phyloP scores from a whole-genome alignment of 116 monocot species.

The Trichopus zeylanicus region DNA sequence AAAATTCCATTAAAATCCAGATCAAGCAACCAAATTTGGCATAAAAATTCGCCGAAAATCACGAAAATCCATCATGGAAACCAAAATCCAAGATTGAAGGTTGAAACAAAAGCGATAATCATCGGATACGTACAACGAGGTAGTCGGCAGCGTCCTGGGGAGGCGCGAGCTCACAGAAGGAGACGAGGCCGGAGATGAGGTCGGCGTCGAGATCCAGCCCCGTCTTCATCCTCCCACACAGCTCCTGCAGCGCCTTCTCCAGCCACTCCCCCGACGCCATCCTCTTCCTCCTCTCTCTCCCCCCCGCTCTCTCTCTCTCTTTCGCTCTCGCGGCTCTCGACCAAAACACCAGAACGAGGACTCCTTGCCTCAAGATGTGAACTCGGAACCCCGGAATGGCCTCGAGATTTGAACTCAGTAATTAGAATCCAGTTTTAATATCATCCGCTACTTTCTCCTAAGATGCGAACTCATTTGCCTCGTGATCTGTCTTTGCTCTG shows the following conservation, averaged over 20 bases:
- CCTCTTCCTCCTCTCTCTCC: not conserved
- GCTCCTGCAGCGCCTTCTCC: slow-evolving; percentile 61
- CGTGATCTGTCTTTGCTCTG: no score
- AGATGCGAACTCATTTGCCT: no score
- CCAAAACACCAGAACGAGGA: no score
- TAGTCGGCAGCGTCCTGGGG: slow-evolving; percentile 87
- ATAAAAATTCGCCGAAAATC: not conserved
- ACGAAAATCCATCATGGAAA: not conserved
- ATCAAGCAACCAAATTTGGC: no score
- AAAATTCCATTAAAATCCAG: no score
- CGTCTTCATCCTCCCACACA: slow-evolving; percentile 46
- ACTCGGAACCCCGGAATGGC: no score
- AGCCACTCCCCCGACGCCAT: slow-evolving; percentile 71
- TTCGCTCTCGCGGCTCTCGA: no score
- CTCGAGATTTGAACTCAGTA: no score
- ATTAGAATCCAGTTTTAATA: no score
- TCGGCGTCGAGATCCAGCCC: slow-evolving; percentile 65
- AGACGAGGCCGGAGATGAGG: slow-evolving; percentile 88
- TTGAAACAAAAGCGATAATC: not conserved
- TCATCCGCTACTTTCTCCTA: no score
- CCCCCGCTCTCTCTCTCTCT: no score
- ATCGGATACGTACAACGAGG: slow-evolving; percentile 33
- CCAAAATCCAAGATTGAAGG: not conserved
- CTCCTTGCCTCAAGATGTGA: no score
- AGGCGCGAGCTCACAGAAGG: slow-evolving; percentile 96